Base-by-base conservation (phyloP, 1,139 yeast species). In the Sugiyamaella sp. region DNA sequence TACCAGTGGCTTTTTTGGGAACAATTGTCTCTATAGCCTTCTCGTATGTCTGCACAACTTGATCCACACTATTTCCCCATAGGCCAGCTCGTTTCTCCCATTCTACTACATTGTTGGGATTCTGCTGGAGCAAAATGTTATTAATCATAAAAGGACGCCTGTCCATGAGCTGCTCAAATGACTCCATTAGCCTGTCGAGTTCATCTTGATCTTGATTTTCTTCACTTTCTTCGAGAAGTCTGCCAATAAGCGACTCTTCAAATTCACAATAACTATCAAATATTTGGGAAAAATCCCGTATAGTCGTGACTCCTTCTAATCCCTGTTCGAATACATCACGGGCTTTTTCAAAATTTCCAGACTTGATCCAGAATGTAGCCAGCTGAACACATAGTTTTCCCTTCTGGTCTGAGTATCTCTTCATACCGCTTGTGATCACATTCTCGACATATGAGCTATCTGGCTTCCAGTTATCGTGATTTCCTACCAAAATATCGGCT, bases 41-140 rank as follows among this genome's bases (percentile, higher is more conserved):
- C 0, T 85, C 84, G 66, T 79, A 88, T 0, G 89, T 79, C 39
- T 77, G 74, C 21, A 86, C 75, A 9, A 80, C 74, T 46, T 76
- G 65, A 70, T 47, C 74, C 66, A 32, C 75, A 57, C 61, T 74
- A 67, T 53, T 66, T 58, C 57, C 71, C 71, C 72, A 77, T 1
- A 85, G 60, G 0, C 73, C 73, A 1, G 81, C 75, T 54, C 95
- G 74, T 49, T 80, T 80, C 48, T 83, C 71, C 97, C 97, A 90
- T 54, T 77, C 79, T 39, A 77, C 79, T 4, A 88, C 79, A 58
- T 81, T 79, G 61, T 88, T 80, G 1, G 79, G 72, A 60, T 86
- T 80, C 59, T 82, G 86, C 44, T 87, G 77, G 12, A 90, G 65
- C 58, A 80, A 72, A 50, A 89, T 81, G 63, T 88, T 93, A 63